Percentiles rank a stretch among this genome's conserved stretches.
These are phyloP conservation scores for Clonostachys rosea DNA, from an alignment of 2,329 filamentous ascomycete genomes.

Conservation along the genomic window DNA sequence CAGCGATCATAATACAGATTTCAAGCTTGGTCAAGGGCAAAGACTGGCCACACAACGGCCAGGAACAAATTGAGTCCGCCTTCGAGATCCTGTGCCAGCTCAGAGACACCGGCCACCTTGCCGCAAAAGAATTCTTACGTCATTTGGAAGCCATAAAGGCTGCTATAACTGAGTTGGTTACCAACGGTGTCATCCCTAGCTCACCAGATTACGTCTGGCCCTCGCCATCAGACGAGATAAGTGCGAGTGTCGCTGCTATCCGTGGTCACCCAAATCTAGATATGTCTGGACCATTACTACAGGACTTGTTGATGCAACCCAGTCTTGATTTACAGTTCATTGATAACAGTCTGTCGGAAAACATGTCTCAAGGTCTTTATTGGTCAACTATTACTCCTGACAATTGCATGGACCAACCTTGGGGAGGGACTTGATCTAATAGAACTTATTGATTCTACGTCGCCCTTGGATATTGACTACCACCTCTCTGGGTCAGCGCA, in stretches of 20 bases:
- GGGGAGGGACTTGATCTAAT: background rate
- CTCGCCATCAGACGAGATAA: background rate
- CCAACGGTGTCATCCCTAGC: background rate
- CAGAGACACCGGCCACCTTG: conserved; percentile 20
- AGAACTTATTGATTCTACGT: too few species aligned
- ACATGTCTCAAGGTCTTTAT: conserved; percentile 8
- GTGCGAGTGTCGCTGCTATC: background rate
- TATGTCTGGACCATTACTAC: conserved; percentile 7
- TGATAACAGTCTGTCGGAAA: conserved; percentile 8
- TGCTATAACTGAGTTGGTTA: background rate
- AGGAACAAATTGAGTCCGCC: conserved; percentile 30
- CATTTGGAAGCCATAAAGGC: background rate
- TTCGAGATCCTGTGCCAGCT: conserved; percentile 29
- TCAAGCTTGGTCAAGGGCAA: conserved; percentile 28
- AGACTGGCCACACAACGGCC: conserved; percentile 25
- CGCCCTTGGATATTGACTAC: too few species aligned
- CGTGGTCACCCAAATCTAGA: background rate
- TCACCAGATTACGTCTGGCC: background rate
- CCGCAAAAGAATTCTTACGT: background rate
- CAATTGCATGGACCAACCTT: background rate
- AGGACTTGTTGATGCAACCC: conserved; percentile 12
- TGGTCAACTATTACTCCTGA: conserved; percentile 9
- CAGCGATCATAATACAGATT: conserved; percentile 34
- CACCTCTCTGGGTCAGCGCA: too few species aligned
- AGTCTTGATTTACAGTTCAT: conserved; percentile 11